Evolutionary conservation across 345 rosid species (phyloP), one percentile per base, ranked within the genome.

Genomic region (Limnanthes douglasii): DNA sequence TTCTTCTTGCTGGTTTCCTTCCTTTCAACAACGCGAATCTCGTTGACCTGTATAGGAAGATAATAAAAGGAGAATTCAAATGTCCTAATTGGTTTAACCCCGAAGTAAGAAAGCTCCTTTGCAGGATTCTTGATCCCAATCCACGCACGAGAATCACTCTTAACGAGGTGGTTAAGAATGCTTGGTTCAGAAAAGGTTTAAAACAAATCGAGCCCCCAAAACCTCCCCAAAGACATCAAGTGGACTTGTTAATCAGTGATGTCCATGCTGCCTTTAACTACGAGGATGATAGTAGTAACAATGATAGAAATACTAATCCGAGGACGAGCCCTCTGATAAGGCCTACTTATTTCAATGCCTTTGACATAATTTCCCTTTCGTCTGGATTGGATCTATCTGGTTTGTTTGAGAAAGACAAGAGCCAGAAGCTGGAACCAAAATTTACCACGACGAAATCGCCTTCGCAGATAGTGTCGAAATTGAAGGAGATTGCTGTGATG

Each of bases 41-140:
- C 24, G 62, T 80, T 44, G 80, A 70, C 33, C 41, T 86, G 73
- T 80, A 80, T 8, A 57, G 57, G 32, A 86, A 72, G 59, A 80
- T 80, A n/a, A 39, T 50, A 8, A 74, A 15, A 48, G 94, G 80
- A 6, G 80, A 74, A 8, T 86, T 86, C 72, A 72, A 24, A 53
- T 77, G 72, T 32, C 94, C 96, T 0, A 62, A 55, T 2, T 86
- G 94, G 94, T 57, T 86, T 24, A 62, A 69, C n/a, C 74, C 74
- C 0, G 94, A 81, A 41, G 94, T 65, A 10, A 51, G 56, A 45
- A 86, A 72, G 60, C 76, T 86, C 6, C 64, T 86, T 10, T 61
- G 78, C 1, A 65, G 60, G 43, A 74, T 86, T 42, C 92, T 86
- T 5, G 76, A 80, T 21, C 83, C 94, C 0, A 55, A 62, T 53